Percentiles rank a stretch among this genome's conserved stretches.
Evolutionary conservation across 352 stramenopile genomes (phyloP).

Genomic region (Phytophthora aleatoria): DNA sequence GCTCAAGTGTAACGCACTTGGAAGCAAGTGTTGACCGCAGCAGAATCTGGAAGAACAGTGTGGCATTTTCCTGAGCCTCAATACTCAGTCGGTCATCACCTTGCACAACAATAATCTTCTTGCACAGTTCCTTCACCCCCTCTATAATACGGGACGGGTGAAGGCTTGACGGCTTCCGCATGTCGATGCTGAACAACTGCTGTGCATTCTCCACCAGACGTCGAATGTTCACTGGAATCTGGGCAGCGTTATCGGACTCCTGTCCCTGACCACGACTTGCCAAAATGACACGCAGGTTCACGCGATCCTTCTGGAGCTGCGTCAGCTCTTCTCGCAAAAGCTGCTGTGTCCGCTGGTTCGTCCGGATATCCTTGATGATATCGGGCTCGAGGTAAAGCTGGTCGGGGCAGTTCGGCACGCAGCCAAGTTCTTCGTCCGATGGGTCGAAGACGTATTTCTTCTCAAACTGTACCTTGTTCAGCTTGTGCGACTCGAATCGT

Average conservation of each 20-base stretch:
- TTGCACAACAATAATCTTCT: constrained; percentile 96
- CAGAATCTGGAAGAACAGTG: constrained; percentile 98
- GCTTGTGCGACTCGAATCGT: constrained; percentile 86
- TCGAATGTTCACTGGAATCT: constrained; percentile 94
- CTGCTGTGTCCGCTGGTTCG: constrained; percentile 94
- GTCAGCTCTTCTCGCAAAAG: constrained; percentile 94
- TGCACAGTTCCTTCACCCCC: constrained; percentile 93
- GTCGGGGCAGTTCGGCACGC: constrained; percentile 80
- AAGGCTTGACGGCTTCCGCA: constrained; percentile 92
- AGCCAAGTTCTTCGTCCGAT: constrained; percentile 94
- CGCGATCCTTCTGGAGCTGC: constrained; percentile 94
- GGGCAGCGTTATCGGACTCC: constrained; percentile 89
- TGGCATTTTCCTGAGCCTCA: constrained; percentile 98
- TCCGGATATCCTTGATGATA: constrained; percentile 92
- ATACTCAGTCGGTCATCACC: constrained; percentile 94
- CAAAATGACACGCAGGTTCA: constrained; percentile 94
- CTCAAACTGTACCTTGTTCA: constrained; percentile 95
- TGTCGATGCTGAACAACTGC: constrained; percentile 93
- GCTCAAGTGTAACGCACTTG: constrained; percentile 97
- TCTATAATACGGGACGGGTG: constrained; percentile 91
- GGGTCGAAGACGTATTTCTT: constrained; percentile 93
- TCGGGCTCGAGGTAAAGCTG: constrained; percentile 86
- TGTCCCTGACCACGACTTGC: constrained; percentile 94
- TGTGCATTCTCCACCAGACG: constrained; percentile 98
- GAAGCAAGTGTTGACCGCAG: constrained; percentile 95